These are phyloP conservation scores for Clitocybe nebularis DNA, from an alignment of 1,284 basidiomycete genomes.

Conservation along the genomic window DNA sequence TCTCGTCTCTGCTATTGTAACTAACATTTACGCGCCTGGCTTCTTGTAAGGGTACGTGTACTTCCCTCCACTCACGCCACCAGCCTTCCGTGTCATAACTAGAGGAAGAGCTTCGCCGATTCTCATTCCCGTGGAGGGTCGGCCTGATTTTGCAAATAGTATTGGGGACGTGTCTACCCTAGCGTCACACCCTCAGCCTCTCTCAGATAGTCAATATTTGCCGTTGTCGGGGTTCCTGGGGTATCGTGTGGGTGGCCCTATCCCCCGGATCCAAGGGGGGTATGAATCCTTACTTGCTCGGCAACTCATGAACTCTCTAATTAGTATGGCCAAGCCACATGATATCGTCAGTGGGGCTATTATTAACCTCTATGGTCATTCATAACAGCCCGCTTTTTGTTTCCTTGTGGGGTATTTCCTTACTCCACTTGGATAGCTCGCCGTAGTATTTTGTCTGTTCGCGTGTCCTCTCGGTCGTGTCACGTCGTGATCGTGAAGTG, in stretches of 20 bases:
- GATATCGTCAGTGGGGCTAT: constrained; percentile 68
- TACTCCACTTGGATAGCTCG: constrained; percentile 43
- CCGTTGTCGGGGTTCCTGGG: constrained; percentile 66
- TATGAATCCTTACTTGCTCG: constrained; percentile 61
- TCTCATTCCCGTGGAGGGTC: constrained; percentile 52
- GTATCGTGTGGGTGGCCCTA: constrained; percentile 54
- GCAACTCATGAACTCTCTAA: constrained; percentile 53
- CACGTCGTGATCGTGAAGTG: constrained; percentile 20
- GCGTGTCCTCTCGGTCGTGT: constrained; percentile 4
- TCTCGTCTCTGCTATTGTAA: too few species aligned
- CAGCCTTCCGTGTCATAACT: constrained; percentile 40
- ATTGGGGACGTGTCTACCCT: constrained; percentile 54
- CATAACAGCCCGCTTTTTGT: constrained; percentile 62
- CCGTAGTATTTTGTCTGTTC: constrained; percentile 49
- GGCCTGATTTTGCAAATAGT: constrained; percentile 64
- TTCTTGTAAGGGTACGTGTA: constrained; percentile 7
- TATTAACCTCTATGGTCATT: constrained; percentile 65
- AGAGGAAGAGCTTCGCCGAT: constrained; percentile 45
- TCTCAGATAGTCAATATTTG: constrained; percentile 30
- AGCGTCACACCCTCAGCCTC: constrained; percentile 37
- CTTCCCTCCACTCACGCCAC: constrained; percentile 15
- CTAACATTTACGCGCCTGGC: constrained; percentile 10
- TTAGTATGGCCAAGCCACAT: constrained; percentile 56
- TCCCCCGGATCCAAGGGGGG: constrained; percentile 52
- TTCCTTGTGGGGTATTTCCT: constrained; percentile 3